These are phyloP conservation scores for Ceriops tagal DNA, from an alignment of 345 rosid genomes.

Conservation along the genomic window DNA sequence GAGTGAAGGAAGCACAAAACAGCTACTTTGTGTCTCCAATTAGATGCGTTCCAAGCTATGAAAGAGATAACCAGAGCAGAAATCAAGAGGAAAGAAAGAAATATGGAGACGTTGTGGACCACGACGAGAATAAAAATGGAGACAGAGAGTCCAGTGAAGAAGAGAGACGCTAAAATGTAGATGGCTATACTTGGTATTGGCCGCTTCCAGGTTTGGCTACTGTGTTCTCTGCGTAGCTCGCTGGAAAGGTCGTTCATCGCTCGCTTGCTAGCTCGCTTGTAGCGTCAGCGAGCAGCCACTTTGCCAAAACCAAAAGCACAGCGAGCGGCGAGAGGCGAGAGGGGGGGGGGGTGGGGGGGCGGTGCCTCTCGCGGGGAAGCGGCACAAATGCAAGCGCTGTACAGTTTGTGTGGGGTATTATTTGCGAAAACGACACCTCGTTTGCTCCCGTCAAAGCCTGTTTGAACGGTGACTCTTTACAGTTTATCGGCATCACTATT, in stretches of 20 bases:
- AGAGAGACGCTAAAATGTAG: conserved; percentile 29
- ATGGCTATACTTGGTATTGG: conserved; percentile 34
- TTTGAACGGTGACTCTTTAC: too few species aligned
- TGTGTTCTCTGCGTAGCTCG: conserved; percentile 34
- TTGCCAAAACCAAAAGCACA: background rate
- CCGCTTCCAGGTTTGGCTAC: conserved; percentile 18
- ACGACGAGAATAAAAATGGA: conserved; percentile 43
- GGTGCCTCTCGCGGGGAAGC: too few species aligned
- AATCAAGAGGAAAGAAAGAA: conserved; percentile 36
- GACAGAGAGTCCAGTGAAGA: conserved; percentile 35
- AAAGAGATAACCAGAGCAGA: conserved; percentile 31
- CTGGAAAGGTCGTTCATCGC: conserved; percentile 54
- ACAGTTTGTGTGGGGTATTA: too few species aligned
- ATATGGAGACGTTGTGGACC: conserved; percentile 40
- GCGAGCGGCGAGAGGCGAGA: too few species aligned
- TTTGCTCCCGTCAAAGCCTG: too few species aligned
- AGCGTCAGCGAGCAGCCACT: background rate
- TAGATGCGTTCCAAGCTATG: conserved; percentile 39
- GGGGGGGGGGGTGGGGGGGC: background rate
- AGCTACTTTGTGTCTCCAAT: conserved; percentile 31
- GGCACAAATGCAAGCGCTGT: too few species aligned
- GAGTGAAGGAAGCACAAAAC: conserved; percentile 34
- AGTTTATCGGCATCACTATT: too few species aligned
- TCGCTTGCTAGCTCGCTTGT: conserved; percentile 7
- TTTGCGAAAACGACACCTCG: too few species aligned